Base-by-base conservation (phyloP, 768 basidiomycete genomes). In the Hortiboletus campestris region DNA sequence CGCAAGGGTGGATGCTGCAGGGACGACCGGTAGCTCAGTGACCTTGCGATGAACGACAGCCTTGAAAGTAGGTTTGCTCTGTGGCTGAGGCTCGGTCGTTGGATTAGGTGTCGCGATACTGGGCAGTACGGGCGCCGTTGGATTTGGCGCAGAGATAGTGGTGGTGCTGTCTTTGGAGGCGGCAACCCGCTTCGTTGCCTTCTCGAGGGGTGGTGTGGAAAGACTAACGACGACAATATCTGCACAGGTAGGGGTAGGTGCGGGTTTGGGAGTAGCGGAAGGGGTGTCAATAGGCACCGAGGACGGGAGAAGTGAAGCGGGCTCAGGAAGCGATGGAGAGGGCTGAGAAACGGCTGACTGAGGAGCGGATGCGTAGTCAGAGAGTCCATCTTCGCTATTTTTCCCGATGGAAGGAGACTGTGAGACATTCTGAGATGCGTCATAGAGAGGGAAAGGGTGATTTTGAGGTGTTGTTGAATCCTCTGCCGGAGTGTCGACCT, bases 1-100 rank as follows among this genome's bases (percentile, higher is more conserved):
- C 9, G 56, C 57, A 32, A 65, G 68, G 54, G 0, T 44, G 44
- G 51, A 50, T 6, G 56, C 28, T 22, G 51, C 32, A 1, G 75
- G 51, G 11, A 64, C 19, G 29, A 63, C 51, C 19, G 65, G 44
- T 2, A 55, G 45, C 49, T 83, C 82, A 5, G 75, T 72, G 28
- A 81, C 75, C 62, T 80, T 84, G 56, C 76, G 69, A 59, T 85
- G 84, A 39, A 86, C 84, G 16, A 84, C 79, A 25, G 84, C 82
- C 46, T 72, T 76, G 69, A 85, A 85, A 5, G 74, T 71, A 12
- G 59, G 22, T 42, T 58, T 72, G 31, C 40, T 52, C 41, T 56
- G 61, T 13, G 48, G 39, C 19, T 20, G 59, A 13, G 47, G 3
- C 17, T 54, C 54, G 25, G 38, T 28, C 2, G 57, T 40, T 19